Evolutionary conservation across 2,329 filamentous ascomycete species (phyloP).

Genomic region (Fusarium floridanum): DNA sequence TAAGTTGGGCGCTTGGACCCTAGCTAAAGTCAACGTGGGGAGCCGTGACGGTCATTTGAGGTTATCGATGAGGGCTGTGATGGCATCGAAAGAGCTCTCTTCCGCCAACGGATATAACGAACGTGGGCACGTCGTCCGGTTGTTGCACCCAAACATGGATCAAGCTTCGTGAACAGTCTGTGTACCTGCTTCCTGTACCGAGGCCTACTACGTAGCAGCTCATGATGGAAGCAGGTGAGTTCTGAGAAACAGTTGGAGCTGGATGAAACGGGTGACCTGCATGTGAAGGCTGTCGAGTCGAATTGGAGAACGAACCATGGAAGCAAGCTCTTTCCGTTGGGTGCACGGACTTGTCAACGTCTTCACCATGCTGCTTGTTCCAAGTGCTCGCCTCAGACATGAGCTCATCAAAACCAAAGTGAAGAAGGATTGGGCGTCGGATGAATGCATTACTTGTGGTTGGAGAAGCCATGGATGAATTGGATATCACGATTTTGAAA

Average conservation of each 20-base stretch:
- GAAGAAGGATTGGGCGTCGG: not conserved
- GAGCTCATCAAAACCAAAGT: not conserved
- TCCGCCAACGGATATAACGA: not conserved
- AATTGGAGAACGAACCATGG: not conserved
- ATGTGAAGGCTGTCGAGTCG: not conserved
- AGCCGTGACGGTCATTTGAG: not conserved
- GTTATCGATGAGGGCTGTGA: not conserved
- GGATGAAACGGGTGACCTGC: not conserved
- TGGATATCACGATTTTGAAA: not conserved
- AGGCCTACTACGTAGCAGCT: not conserved
- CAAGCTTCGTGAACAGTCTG: not conserved
- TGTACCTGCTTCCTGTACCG: not conserved
- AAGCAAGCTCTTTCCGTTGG: not conserved
- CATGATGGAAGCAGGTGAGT: not conserved
- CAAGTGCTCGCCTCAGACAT: constrained; percentile 12
- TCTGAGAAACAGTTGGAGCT: not conserved
- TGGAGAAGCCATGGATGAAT: not conserved
- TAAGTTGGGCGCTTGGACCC: not conserved
- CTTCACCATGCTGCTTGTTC: constrained; percentile 5
- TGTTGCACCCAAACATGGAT: not conserved
- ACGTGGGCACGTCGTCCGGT: not conserved
- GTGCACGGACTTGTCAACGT: constrained; percentile 1
- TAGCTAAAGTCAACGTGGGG: not conserved
- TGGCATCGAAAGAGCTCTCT: not conserved
- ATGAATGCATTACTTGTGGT: not conserved